phyloP scores from a whole-genome alignment of 169 alveolate genomes.

The Plasmodium blacklocki region DNA sequence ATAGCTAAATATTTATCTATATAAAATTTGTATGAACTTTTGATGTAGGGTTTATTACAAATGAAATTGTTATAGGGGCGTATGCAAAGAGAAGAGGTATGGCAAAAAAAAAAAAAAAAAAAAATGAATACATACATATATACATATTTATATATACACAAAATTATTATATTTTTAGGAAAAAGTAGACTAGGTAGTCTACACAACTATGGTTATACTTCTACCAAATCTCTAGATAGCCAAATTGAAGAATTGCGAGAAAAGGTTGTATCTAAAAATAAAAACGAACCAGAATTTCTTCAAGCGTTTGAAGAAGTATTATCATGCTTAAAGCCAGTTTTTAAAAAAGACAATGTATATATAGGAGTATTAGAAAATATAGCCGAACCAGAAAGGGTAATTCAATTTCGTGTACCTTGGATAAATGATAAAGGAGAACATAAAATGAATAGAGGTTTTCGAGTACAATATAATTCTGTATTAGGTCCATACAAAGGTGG shows the following conservation, averaged over 20 bases:
- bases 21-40: neutral
- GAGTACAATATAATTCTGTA: slow-evolving; percentile 89
- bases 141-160: neutral
- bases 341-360: slow-evolving; percentile 78
- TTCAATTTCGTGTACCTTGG: slow-evolving; percentile 87
- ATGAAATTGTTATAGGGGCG: slow-evolving; percentile 1
- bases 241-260: slow-evolving; percentile 38
- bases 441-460: slow-evolving; percentile 86
- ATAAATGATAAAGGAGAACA: slow-evolving; percentile 85
- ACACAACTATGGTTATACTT: slow-evolving; percentile 47
- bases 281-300: slow-evolving; percentile 48
- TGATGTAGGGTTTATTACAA: slow-evolving; percentile 10
- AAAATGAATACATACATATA: neutral
- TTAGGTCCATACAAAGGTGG: slow-evolving; percentile 93
- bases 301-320: slow-evolving; percentile 80
- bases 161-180: slow-evolving; percentile 9
- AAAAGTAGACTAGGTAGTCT: slow-evolving; percentile 4
- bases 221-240: slow-evolving; percentile 13
- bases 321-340: slow-evolving; percentile 78
- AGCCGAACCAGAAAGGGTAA: slow-evolving; percentile 86
- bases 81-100: slow-evolving; percentile 9
- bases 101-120: neutral
- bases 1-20: too few species aligned
- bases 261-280: slow-evolving; percentile 34
- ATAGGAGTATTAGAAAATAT: slow-evolving; percentile 81